Evolutionary conservation across 2,329 filamentous ascomycete genomes (phyloP).

Genomic region (Trichoderma atroviride): DNA sequence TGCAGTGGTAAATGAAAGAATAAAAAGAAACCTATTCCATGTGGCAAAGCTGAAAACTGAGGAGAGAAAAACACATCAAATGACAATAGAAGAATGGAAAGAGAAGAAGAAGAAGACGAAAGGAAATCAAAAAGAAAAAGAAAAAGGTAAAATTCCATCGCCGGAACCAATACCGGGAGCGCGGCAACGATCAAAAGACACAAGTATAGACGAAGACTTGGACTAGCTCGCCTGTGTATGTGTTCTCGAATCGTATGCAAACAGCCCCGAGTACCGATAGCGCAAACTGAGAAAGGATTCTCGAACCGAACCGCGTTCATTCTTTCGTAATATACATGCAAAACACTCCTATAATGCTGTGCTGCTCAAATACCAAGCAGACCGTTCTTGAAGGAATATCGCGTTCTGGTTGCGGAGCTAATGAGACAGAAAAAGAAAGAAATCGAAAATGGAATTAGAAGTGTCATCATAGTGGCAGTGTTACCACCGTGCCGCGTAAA

Average conservation of each 20-base stretch:
- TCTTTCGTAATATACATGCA: constrained; percentile 43
- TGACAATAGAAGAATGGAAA: constrained; percentile 31
- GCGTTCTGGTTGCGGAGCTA: constrained; percentile 30
- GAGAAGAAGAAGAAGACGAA: constrained; percentile 30
- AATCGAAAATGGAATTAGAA: constrained; percentile 33
- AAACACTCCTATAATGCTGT: constrained; percentile 35
- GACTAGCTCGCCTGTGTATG: constrained; percentile 12
- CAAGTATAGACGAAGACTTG: constrained; percentile 38
- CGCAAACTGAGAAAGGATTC: neutral
- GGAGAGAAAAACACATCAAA: constrained; percentile 28
- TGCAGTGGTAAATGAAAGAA: neutral
- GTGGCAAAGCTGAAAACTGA: neutral
- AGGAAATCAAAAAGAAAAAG: constrained; percentile 26
- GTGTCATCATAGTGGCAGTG: constrained; percentile 48
- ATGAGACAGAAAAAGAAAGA: constrained; percentile 38
- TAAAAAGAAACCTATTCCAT: constrained; percentile 6
- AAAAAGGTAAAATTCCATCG: constrained; percentile 27
- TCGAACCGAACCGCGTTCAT: constrained; percentile 32
- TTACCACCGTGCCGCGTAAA: constrained; percentile 42
- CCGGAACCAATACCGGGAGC: constrained; percentile 37
- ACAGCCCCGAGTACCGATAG: neutral
- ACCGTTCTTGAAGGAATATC: constrained; percentile 18
- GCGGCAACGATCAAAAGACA: constrained; percentile 40
- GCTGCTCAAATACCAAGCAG: constrained; percentile 32
- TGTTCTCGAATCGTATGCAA: neutral